A percentile compares a stretch with the other conserved stretches of the same genome.
Evolutionary conservation across 495 filamentous ascomycete genomes (phyloP).

Genomic region (Chaetomium cochliodes): DNA sequence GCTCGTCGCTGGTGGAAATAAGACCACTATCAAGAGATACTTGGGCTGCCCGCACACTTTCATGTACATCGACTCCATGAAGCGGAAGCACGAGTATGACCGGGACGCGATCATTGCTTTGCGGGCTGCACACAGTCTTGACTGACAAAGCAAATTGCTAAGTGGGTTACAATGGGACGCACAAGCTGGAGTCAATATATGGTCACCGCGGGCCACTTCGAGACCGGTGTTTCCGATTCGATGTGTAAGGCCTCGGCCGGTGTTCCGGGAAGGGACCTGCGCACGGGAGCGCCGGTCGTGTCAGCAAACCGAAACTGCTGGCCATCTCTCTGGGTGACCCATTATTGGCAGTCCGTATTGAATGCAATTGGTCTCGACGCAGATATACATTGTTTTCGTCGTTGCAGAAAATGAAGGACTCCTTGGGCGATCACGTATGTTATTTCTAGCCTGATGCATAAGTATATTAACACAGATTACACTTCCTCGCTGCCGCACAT

Average conservation of each 20-base stretch:
- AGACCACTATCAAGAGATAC: constrained; percentile 50
- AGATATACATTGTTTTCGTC: too few relatives aligned
- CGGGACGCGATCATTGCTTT: constrained; percentile 36
- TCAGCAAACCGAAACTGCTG: background rate
- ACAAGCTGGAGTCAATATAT: background rate
- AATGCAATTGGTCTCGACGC: background rate
- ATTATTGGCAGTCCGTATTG: background rate
- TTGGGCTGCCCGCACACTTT: constrained; percentile 51
- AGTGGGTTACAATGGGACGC: background rate
- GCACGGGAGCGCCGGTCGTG: background rate
- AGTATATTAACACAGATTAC: too few relatives aligned
- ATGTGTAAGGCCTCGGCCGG: too few relatives aligned
- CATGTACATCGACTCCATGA: constrained; percentile 43
- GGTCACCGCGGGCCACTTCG: background rate
- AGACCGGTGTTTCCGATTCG: too few relatives aligned
- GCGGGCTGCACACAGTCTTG: constrained; percentile 34
- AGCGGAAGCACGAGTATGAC: constrained; percentile 39
- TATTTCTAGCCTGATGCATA: too few relatives aligned
- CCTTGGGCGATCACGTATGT: too few relatives aligned
- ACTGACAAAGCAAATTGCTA: background rate
- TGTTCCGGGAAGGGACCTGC: background rate
- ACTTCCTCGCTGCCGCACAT: background rate
- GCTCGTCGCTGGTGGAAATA: constrained; percentile 46
- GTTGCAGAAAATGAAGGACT: too few relatives aligned
- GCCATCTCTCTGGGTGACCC: background rate